Conservation (phyloP, 2,329 filamentous ascomycete species). For the Claviceps pazoutovae region DNA sequence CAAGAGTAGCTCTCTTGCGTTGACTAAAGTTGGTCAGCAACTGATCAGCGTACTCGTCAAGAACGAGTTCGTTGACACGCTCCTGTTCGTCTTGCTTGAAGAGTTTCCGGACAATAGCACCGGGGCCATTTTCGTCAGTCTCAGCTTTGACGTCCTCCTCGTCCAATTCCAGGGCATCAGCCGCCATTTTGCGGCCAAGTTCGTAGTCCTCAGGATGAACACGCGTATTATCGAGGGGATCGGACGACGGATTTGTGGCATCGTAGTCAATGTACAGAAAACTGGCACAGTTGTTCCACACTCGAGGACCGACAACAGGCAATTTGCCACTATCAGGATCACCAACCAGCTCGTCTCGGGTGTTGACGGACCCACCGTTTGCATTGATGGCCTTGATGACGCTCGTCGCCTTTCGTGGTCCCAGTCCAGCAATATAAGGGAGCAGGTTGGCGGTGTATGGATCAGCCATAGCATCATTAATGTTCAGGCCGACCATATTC, state of each 20-base stretch:
- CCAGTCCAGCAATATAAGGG: conserved; percentile 81
- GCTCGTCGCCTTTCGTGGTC: conserved; percentile 78
- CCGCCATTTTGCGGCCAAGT: conserved; percentile 93
- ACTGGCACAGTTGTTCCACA: conserved; percentile 95
- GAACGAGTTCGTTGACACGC: conserved; percentile 85
- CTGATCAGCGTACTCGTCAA: conserved; percentile 95
- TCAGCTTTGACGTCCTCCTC: conserved; percentile 97
- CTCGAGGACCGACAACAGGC: conserved; percentile 72
- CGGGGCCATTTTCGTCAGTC: conserved; percentile 75
- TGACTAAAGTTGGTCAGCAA: conserved; percentile 86
- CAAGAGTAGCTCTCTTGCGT: conserved; percentile 85
- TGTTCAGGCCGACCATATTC: conserved; percentile 87
- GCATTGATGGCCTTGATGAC: conserved; percentile 66
- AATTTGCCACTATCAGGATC: conserved; percentile 67
- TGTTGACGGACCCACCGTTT: conserved; percentile 75
- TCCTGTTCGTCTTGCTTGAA: conserved; percentile 89
- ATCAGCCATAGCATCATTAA: conserved; percentile 81
- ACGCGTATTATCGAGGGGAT: conserved; percentile 91
- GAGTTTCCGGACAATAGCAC: conserved; percentile 86
- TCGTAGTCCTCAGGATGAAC: conserved; percentile 98
- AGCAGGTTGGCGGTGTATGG: conserved; percentile 73
- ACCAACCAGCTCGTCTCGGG: conserved; percentile 76
- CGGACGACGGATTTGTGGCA: conserved; percentile 63
- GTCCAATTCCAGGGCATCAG: conserved; percentile 88
- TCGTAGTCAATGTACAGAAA: conserved; percentile 88